phyloP scores from a whole-genome alignment of 768 basidiomycete genomes.

The Termitomyces sp. region DNA sequence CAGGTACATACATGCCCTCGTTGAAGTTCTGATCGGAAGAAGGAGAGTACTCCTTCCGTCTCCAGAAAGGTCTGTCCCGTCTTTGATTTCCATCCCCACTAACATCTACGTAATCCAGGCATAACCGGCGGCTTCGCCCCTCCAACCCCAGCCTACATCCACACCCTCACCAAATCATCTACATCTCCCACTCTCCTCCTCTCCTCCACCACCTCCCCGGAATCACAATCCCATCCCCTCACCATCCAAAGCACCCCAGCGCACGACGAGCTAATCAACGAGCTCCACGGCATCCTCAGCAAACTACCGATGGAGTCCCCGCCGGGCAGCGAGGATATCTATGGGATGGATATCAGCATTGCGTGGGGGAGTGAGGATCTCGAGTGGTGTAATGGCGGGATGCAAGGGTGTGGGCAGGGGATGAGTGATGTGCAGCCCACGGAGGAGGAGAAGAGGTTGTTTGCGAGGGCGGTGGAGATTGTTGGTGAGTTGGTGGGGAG shows the following conservation, averaged over 20 bases:
- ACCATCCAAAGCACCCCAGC: no score
- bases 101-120: no score
- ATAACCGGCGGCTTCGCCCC: constrained; percentile 76
- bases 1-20: no score
- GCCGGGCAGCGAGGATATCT: constrained; percentile 68
- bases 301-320: constrained; percentile 51
- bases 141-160: constrained; percentile 55
- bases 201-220: no score
- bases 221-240: no score
- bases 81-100: neutral
- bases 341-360: constrained; percentile 66
- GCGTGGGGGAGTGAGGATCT: constrained; percentile 54
- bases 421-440: constrained; percentile 45
- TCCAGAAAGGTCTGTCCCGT: constrained; percentile 52
- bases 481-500: constrained; percentile 56
- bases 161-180: constrained; percentile 43
- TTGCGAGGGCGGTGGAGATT: constrained; percentile 67
- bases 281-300: constrained; percentile 60
- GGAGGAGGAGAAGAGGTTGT: constrained; percentile 61
- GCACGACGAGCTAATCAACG: constrained; percentile 44
- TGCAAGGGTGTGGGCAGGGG: constrained; percentile 57
- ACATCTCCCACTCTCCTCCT: no score
- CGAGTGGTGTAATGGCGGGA: constrained; percentile 59
- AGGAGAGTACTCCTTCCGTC: constrained; percentile 46
- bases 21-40: no score